Evolutionary conservation across 2,329 filamentous ascomycete species (phyloP), one percentile per base, ranked within the genome.

Genomic region (Pyrenochaeta sp.): DNA sequence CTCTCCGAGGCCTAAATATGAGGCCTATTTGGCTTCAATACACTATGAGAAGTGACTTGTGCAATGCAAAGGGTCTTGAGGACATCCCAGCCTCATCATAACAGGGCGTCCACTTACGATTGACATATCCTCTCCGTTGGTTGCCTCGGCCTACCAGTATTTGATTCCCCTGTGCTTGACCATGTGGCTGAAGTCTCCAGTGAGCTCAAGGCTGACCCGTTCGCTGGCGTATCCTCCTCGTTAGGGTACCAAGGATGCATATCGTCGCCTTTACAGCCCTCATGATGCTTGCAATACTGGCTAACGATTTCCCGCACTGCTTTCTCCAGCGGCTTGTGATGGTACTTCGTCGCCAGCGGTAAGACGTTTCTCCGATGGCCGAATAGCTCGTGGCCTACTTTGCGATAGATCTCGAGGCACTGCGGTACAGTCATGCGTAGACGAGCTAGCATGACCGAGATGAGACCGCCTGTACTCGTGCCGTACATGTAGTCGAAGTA

Each of bases 401-500:
- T 69, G 5, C 80, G 72, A 59, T 83, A 83, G 37, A 82, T 75
- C 24, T 81, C 79, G 27, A 84, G 69, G 40, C 79, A 82, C 62
- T 83, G 79, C 1, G 77, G 75, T 3, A 82, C 78, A 1, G 78
- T 80, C 81, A 83, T 83, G 5, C 82, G 81, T 44, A 84, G 69
- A 13, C 82, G 73, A 0, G 79, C 81, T 2, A 84, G 77, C 74
- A 84, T 82, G 1, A 81, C 82, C 1, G 82, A 80, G 55, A 84
- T 84, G 39, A 84, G 71, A 13, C 82, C 82, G n/a, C 82, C 82
- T 0, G 81, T 84, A 39, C 79, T 82, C 5, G 82, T 84, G 24
- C 82, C 82, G 53, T 82, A 83, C 75, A 84, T 83, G 71, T 82
- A 81, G 61, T 85, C 82, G 68, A 84, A 84, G 67, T 84, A 84